Evolutionary conservation across 352 stramenopile genomes (phyloP).

Genomic region (Thalassiosira delicatula): DNA sequence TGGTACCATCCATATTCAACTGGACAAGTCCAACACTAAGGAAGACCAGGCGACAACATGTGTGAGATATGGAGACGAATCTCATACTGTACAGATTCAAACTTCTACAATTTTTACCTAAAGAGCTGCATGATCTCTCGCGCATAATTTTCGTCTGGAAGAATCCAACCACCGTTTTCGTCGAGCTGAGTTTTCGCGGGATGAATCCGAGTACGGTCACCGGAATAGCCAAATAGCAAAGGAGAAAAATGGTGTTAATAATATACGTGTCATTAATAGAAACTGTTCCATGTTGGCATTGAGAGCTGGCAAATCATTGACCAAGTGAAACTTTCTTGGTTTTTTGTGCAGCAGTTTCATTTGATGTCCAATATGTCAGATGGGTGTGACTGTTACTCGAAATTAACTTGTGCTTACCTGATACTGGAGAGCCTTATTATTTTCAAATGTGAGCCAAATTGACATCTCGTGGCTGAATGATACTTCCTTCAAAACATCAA

Average conservation of each 20-base stretch:
- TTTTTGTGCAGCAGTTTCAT: no score
- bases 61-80: neutral
- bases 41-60: neutral
- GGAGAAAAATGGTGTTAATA: neutral
- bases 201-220: neutral
- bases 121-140: conserved; percentile 66
- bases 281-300: no score
- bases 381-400: no score
- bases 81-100: neutral
- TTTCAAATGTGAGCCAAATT: neutral
- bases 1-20: conserved; percentile 62
- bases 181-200: neutral
- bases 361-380: no score
- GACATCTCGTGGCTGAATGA: conserved; percentile 47
- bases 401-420: no score
- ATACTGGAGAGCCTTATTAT: neutral
- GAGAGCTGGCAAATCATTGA: no score
- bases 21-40: conserved; percentile 58
- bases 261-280: neutral
- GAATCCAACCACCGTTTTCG: neutral
- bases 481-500: conserved; percentile 42
- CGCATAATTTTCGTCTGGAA: conserved; percentile 49
- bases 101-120: conserved; percentile 9
- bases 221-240: neutral
- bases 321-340: no score